Conservation (phyloP, 352 stramenopile genomes). For the Phytophthora boehmeriae region DNA sequence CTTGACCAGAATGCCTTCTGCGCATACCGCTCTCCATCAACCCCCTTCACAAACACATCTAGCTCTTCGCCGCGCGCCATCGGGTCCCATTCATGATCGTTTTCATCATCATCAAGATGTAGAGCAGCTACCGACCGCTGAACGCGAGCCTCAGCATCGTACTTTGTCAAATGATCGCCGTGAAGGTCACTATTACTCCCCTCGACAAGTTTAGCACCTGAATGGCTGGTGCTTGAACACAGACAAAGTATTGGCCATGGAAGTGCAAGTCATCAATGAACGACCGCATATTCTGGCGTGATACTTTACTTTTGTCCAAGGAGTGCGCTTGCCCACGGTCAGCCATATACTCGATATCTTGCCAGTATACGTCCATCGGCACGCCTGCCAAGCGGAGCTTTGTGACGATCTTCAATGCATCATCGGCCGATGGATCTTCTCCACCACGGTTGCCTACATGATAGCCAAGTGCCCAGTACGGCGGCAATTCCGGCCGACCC, state of each 20-base stretch:
- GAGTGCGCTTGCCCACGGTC: constrained; percentile 52
- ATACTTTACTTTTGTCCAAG: constrained; percentile 64
- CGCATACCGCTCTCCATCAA: constrained; percentile 61
- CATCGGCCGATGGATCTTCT: constrained; percentile 16
- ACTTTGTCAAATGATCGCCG: constrained; percentile 6
- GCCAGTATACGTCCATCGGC: constrained; percentile 84
- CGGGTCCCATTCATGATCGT: constrained; percentile 29
- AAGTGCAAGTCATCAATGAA: constrained; percentile 86
- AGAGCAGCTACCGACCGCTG: constrained; percentile 3
- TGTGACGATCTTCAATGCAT: constrained; percentile 33
- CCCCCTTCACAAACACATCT: constrained; percentile 81
- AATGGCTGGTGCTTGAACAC: constrained; percentile 73
- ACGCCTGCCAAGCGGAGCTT: constrained; percentile 51
- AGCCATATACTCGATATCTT: constrained; percentile 62
- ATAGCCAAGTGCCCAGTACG: constrained; percentile 89
- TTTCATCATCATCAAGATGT: neutral
- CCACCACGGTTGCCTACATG: constrained; percentile 62
- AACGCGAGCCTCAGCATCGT: constrained; percentile 3
- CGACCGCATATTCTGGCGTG: constrained; percentile 33
- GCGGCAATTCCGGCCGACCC: constrained; percentile 74
- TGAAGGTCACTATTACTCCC: neutral
- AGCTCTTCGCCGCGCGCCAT: constrained; percentile 48
- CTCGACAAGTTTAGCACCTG: constrained; percentile 24
- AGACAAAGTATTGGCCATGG: constrained; percentile 81
- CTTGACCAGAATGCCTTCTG: constrained; percentile 70